phyloP scores from a whole-genome alignment of 1,284 basidiomycete genomes.

The Austroboletus sp. region DNA sequence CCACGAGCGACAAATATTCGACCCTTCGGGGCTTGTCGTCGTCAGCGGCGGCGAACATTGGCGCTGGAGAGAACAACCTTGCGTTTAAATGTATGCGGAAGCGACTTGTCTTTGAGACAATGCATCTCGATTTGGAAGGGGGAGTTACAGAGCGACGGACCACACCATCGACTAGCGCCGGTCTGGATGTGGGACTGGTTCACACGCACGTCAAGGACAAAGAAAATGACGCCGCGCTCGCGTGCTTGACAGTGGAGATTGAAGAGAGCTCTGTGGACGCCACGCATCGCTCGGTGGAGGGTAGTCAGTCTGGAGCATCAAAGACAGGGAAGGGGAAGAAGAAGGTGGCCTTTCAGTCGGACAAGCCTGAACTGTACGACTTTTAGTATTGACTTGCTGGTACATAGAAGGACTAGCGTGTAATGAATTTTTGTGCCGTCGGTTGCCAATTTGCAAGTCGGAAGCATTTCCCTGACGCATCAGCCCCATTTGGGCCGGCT shows the following conservation, averaged over 20 bases:
- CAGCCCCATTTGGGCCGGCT: background rate
- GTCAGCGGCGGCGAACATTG: conserved; percentile 43
- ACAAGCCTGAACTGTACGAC: conserved; percentile 59
- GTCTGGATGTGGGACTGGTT: conserved; percentile 20
- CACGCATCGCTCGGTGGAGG: conserved; percentile 1
- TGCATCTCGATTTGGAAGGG: conserved; percentile 89
- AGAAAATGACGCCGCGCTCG: conserved; percentile 5
- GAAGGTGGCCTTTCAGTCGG: conserved; percentile 63
- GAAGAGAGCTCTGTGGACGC: conserved; percentile 15
- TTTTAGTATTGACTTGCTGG: conserved; percentile 31
- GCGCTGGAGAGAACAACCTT: conserved; percentile 86
- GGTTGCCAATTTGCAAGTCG: background rate
- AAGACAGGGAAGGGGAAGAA: conserved; percentile 53
- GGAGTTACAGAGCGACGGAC: conserved; percentile 83
- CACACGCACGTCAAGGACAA: conserved; percentile 11
- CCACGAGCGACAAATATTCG: conserved; percentile 72
- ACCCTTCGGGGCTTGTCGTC: conserved; percentile 65
- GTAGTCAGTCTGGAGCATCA: background rate
- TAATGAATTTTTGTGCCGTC: background rate
- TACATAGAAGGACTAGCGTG: background rate
- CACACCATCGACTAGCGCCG: conserved; percentile 39
- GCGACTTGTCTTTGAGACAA: conserved; percentile 81
- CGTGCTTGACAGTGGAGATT: conserved; percentile 26
- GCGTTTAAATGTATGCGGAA: conserved; percentile 91
- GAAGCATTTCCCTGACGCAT: background rate